Evolutionary conservation across 2,329 filamentous ascomycete genomes (phyloP).

Genomic region (Cytospora piceicola): DNA sequence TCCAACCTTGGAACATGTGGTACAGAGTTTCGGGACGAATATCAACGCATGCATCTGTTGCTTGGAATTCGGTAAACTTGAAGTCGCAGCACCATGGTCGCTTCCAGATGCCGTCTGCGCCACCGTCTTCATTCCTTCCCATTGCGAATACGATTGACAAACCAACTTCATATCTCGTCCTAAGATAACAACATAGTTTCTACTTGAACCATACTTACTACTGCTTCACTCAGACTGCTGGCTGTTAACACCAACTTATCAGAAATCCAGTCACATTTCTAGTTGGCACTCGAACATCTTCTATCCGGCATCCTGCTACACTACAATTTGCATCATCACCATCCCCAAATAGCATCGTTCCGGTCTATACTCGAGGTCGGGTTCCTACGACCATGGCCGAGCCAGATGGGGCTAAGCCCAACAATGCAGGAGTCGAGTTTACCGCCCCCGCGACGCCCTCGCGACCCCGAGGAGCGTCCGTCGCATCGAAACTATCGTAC

Average conservation of each 20-base stretch:
- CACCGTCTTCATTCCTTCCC: neutral
- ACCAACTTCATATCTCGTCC: neutral
- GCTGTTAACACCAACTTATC: neutral
- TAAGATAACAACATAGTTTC: neutral
- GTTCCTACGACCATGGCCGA: slow-evolving; percentile 26
- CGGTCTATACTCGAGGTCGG: slow-evolving; percentile 3
- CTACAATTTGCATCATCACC: neutral
- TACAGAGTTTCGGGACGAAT: too few species aligned
- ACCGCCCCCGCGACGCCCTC: slow-evolving; percentile 3
- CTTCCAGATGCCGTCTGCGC: neutral
- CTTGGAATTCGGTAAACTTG: too few species aligned
- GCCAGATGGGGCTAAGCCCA: slow-evolving; percentile 19
- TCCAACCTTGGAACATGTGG: too few species aligned
- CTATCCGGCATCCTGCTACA: neutral
- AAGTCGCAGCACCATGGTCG: neutral
- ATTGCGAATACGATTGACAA: neutral
- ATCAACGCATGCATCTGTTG: too few species aligned
- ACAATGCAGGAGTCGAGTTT: slow-evolving; percentile 8
- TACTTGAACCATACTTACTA: neutral
- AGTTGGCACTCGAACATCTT: neutral
- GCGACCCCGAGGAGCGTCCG: slow-evolving; percentile 30
- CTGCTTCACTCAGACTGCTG: neutral
- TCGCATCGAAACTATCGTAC: slow-evolving; percentile 27
- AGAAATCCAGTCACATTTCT: neutral
- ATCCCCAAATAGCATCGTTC: neutral